Base-by-base conservation (phyloP, 2,329 filamentous ascomycete species). In the Neopestalotiopsis sp. region DNA sequence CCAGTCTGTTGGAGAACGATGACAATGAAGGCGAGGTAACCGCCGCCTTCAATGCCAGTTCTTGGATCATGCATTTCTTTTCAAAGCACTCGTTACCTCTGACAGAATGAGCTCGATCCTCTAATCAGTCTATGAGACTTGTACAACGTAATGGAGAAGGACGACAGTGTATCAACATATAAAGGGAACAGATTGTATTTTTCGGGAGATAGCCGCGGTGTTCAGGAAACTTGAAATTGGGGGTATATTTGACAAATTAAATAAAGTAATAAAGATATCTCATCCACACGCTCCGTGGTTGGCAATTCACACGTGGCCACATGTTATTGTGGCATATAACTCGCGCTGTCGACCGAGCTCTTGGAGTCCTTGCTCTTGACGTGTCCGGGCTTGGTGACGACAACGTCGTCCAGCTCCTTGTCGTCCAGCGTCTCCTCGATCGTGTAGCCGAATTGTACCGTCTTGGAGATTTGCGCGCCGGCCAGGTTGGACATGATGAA, bases 361-460 rank as follows among this genome's bases (percentile, higher is more conserved):
- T 34, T 20, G 24, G 59, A 61, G 14, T 61, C 28, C 34, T 61
- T 61, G 30, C 59, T 30, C 32, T 38, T 61, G 59, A 38, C 59
- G 32, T 61, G 59, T 2, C 59, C 59, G 4, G 59, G 59, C n/a
- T 34, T 34, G 17, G n/a, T 30, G 30, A n/a, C 24, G 6, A 10
- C 3, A 28, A 28, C 24, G 24, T 28, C 24, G 24, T 28, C 3
- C 24, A 28, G 3, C 24, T 32, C 30, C 13, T n/a, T 20, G 59
- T 17, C 32, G 59, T 40, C 28, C 3, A 34, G 24, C 30, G 30
- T 40, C 59, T 66, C 63, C 61, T 69, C 64, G 34, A 70, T 67
- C 13, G 61, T 62, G 45, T 67, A 71, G 24, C 70, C 69, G 62
- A 67, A 71, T 57, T 69, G 66, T 12, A 71, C 67, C 49, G 70